A percentile compares a stretch with the other conserved stretches of the same genome.
phyloP scores from a whole-genome alignment of 768 basidiomycete species.

The Amanita rimosa region DNA sequence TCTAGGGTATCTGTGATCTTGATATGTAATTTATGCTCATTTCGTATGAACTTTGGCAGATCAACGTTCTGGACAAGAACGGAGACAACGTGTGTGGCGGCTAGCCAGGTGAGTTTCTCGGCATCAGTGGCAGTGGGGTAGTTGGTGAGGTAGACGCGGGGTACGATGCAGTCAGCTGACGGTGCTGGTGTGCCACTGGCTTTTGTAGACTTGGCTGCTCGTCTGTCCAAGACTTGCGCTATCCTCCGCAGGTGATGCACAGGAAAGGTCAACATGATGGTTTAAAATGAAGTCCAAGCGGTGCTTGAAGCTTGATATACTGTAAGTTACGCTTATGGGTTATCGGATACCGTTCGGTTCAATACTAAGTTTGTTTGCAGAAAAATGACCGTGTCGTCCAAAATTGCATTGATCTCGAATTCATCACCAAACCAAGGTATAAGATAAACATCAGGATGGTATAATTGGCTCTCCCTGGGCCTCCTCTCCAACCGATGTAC shows the following conservation, averaged over 20 bases:
- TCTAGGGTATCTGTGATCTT: constrained; percentile 26
- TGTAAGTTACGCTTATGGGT: no score
- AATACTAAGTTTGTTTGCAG: no score
- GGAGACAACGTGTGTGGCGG: constrained; percentile 67
- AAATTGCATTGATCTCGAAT: no score
- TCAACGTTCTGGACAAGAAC: constrained; percentile 35
- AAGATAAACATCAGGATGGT: no score
- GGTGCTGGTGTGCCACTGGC: no score
- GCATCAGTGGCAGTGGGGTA: constrained; percentile 39
- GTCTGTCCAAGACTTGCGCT: constrained; percentile 9
- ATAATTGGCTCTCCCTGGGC: no score
- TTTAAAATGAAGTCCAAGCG: neutral
- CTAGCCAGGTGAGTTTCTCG: constrained; percentile 37
- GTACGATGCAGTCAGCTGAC: constrained; percentile 19
- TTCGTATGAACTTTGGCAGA: constrained; percentile 23
- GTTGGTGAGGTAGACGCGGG: constrained; percentile 54
- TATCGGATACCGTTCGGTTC: no score
- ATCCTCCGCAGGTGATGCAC: constrained; percentile 19
- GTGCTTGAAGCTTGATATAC: neutral
- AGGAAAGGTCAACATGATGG: constrained; percentile 17
- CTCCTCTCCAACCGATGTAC: neutral
- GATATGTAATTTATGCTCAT: constrained; percentile 23
- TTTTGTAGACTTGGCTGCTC: neutral
- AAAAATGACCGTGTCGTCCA: no score
- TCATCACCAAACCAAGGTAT: no score